Percentiles rank a stretch among this genome's conserved stretches.
Conservation (phyloP, 306 rosid species). For the Datisca glomerata region DNA sequence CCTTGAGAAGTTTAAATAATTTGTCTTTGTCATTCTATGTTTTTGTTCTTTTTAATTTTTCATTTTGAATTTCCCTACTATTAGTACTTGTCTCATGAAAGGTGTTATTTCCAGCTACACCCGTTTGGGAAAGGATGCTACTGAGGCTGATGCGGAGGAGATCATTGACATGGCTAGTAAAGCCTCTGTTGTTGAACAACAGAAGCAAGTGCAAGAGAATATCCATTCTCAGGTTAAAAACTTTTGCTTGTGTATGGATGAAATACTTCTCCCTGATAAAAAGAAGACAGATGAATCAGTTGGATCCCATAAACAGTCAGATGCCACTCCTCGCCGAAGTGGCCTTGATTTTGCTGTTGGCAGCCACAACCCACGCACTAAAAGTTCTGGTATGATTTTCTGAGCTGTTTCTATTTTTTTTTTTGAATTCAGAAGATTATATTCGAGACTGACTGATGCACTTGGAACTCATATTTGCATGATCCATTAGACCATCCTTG, state of each 20-base stretch:
- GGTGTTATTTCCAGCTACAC: slow-evolving; percentile 52
- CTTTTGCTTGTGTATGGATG: slow-evolving; percentile 58
- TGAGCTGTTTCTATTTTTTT: too few species aligned
- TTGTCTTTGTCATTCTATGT: too few species aligned
- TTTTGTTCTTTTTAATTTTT: not conserved
- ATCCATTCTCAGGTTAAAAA: slow-evolving; percentile 49
- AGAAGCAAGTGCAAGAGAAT: slow-evolving; percentile 73
- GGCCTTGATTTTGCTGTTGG: slow-evolving; percentile 86
- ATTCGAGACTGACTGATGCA: too few species aligned
- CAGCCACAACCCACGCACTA: slow-evolving; percentile 18
- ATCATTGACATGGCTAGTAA: slow-evolving; percentile 61
- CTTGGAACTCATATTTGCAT: too few species aligned
- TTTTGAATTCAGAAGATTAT: too few species aligned
- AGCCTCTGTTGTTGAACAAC: slow-evolving; percentile 62
- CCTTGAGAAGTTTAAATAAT: too few species aligned
- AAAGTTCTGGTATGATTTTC: slow-evolving; percentile 31
- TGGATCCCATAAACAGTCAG: slow-evolving; percentile 25
- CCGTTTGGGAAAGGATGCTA: slow-evolving; percentile 53
- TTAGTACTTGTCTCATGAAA: slow-evolving; percentile 23
- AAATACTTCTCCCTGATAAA: slow-evolving; percentile 47
- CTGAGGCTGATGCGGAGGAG: slow-evolving; percentile 52
- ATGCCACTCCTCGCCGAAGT: slow-evolving; percentile 34
- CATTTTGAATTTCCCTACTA: not conserved
- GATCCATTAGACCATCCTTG: too few species aligned
- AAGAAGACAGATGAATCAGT: slow-evolving; percentile 24